A percentile compares a stretch with the other conserved stretches of the same genome.
phyloP scores from a whole-genome alignment of 352 stramenopile species.

The Peronosclerospora sorghi region DNA sequence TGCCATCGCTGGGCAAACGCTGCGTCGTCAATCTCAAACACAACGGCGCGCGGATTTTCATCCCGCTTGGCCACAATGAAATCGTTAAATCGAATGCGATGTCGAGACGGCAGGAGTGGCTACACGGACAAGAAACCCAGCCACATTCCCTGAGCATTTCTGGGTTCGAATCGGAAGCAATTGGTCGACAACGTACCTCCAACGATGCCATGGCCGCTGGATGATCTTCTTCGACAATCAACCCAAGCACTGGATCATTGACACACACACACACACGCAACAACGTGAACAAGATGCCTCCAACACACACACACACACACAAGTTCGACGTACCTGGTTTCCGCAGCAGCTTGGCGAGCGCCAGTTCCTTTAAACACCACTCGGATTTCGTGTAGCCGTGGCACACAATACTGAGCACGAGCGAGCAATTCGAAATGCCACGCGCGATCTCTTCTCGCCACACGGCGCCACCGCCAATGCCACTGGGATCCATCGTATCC shows the following conservation, averaged over 20 bases:
- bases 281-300: too few relatives aligned
- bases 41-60: slow-evolving; percentile 21
- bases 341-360: slow-evolving; percentile 56
- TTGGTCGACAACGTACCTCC: slow-evolving; percentile 10
- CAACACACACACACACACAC: not conserved
- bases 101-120: slow-evolving; percentile 32
- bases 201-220: slow-evolving; percentile 21
- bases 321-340: slow-evolving; percentile 31
- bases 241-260: slow-evolving; percentile 25
- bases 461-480: slow-evolving; percentile 60
- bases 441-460: slow-evolving; percentile 77
- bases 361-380: slow-evolving; percentile 76
- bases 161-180: not conserved
- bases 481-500: slow-evolving; percentile 74
- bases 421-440: slow-evolving; percentile 59
- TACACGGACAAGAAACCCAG: slow-evolving; percentile 3
- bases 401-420: slow-evolving; percentile 63
- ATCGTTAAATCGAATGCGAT: slow-evolving; percentile 41
- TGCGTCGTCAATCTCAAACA: slow-evolving; percentile 45
- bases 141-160: too few relatives aligned
- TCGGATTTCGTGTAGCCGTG: slow-evolving; percentile 64
- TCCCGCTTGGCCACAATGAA: slow-evolving; percentile 30
- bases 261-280: not conserved
- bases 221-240: slow-evolving; percentile 44
- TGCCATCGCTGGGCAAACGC: slow-evolving; percentile 33